Evolutionary conservation across 2,329 filamentous ascomycete genomes (phyloP).

Genomic region (Aspergillus piperis): DNA sequence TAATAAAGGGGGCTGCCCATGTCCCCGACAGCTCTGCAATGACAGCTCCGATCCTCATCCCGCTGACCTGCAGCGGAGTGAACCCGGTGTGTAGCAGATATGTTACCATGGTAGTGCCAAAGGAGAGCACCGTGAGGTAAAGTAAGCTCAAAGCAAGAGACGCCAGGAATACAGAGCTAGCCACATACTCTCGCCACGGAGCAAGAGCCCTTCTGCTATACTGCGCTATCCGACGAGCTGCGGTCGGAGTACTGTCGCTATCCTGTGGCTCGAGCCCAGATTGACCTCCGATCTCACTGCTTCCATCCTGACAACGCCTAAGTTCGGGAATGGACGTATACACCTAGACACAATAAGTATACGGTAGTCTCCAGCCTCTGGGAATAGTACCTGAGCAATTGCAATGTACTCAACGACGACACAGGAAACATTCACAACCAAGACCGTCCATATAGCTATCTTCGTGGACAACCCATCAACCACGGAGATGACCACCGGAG

Average conservation of each 20-base stretch:
- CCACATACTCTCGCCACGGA: slow-evolving; percentile 32
- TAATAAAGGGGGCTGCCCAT: slow-evolving; percentile 53
- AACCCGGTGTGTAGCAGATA: slow-evolving; percentile 56
- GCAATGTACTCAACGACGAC: slow-evolving; percentile 44
- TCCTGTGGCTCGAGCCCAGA: neutral
- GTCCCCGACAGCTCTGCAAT: slow-evolving; percentile 57
- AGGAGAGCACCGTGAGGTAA: slow-evolving; percentile 59
- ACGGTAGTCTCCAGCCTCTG: neutral
- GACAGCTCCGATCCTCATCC: slow-evolving; percentile 51
- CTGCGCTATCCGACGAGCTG: slow-evolving; percentile 17
- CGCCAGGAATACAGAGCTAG: slow-evolving; percentile 41
- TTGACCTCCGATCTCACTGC: slow-evolving; percentile 1
- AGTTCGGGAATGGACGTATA: slow-evolving; percentile 25
- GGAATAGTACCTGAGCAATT: slow-evolving; percentile 35
- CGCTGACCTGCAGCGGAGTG: slow-evolving; percentile 50
- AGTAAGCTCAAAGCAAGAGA: slow-evolving; percentile 55
- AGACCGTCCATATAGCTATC: slow-evolving; percentile 50
- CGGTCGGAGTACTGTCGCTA: neutral
- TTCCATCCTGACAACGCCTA: slow-evolving; percentile 5
- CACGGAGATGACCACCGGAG: slow-evolving; percentile 54
- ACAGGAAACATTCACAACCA: slow-evolving; percentile 46
- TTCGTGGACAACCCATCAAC: slow-evolving; percentile 48
- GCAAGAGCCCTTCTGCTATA: slow-evolving; percentile 11
- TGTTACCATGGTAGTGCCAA: slow-evolving; percentile 58
- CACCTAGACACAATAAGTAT: slow-evolving; percentile 13